Percentiles rank a stretch among this genome's conserved stretches.
These are phyloP conservation scores for Eutrema yunnanense DNA, from an alignment of 345 rosid genomes.

Conservation along the genomic window DNA sequence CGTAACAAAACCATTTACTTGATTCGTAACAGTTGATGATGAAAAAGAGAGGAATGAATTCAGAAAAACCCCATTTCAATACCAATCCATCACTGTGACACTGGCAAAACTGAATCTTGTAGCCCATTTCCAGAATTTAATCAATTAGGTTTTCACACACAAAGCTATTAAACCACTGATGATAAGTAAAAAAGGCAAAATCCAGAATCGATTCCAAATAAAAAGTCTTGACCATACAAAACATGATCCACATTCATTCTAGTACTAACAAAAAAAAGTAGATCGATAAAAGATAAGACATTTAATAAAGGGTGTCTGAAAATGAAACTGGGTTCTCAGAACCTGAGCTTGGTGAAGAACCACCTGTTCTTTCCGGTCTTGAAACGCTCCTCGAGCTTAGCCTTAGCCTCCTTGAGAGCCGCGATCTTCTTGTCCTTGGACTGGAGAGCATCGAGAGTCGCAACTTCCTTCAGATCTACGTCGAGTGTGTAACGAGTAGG, in stretches of 20 bases:
- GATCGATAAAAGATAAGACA: background rate
- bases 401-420: conserved; percentile 46
- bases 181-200: background rate
- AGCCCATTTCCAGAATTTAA: background rate
- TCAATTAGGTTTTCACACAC: background rate
- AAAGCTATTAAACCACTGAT: background rate
- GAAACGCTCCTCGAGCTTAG: conserved; percentile 53
- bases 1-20: background rate
- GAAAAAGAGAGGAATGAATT: background rate
- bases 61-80: background rate
- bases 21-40: background rate
- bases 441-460: conserved; percentile 34
- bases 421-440: conserved; percentile 47
- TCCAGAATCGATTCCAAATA: background rate
- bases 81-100: background rate
- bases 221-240: background rate
- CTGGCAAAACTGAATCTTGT: too few species aligned
- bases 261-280: background rate
- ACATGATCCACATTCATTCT: conserved; percentile 14
- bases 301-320: background rate
- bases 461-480: conserved; percentile 53
- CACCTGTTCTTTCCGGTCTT: conserved; percentile 63
- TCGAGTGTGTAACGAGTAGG: conserved; percentile 62
- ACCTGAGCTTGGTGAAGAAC: conserved; percentile 65
- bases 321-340: conserved; percentile 9